These are phyloP conservation scores for Arthroderma sp. DNA, from an alignment of 2,329 filamentous ascomycete genomes.

Conservation along the genomic window DNA sequence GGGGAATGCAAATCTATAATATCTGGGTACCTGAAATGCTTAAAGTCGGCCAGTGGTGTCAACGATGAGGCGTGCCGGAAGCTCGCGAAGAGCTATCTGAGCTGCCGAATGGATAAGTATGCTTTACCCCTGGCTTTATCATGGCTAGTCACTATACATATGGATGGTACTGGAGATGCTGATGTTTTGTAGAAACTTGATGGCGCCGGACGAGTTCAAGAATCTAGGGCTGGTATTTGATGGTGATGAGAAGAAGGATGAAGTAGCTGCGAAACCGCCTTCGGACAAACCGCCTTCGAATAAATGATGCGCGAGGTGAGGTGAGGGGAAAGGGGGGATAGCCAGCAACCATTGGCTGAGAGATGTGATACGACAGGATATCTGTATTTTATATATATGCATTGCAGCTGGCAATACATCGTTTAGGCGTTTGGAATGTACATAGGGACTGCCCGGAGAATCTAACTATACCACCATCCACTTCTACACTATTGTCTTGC, in stretches of 20 bases:
- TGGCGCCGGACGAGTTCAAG: slow-evolving; percentile 90
- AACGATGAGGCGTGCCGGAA: slow-evolving; percentile 78
- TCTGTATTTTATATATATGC: neutral
- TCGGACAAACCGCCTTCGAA: slow-evolving; percentile 3
- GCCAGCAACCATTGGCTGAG: neutral
- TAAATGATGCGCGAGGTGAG: neutral
- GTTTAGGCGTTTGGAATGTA: neutral
- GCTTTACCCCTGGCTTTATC: slow-evolving; percentile 27
- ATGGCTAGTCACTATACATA: neutral
- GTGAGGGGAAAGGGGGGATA: neutral
- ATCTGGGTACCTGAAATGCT: slow-evolving; percentile 70
- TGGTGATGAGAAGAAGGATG: slow-evolving; percentile 17
- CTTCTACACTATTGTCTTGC: neutral
- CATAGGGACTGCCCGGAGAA: neutral
- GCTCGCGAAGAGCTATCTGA: slow-evolving; percentile 76
- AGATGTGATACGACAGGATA: neutral
- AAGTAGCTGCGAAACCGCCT: neutral
- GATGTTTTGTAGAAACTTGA: slow-evolving; percentile 57
- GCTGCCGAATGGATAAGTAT: slow-evolving; percentile 89
- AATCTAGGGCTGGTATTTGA: slow-evolving; percentile 70
- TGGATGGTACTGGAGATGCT: neutral
- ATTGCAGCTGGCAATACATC: neutral
- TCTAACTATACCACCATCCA: neutral
- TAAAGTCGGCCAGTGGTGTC: slow-evolving; percentile 69
- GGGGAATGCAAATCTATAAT: slow-evolving; percentile 91